Evolutionary conservation across 495 filamentous ascomycete species (phyloP).

Genomic region (Hypomontagnella monticulosa): DNA sequence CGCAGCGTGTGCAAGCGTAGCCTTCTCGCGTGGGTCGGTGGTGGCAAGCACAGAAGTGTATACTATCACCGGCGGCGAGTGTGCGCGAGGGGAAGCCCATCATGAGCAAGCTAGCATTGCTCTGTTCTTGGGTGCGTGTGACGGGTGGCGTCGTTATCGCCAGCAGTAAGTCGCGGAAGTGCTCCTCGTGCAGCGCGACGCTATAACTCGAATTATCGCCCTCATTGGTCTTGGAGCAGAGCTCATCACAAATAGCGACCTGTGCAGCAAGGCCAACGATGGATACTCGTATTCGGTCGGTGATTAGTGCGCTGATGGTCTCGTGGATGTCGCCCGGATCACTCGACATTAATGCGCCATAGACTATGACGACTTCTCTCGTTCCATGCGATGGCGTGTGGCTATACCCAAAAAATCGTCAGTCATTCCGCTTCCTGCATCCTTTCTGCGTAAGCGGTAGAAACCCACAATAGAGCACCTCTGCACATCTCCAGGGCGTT

Average conservation of each 20-base stretch:
- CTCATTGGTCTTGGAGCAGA: conserved; percentile 85
- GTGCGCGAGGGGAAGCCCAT: conserved; percentile 98
- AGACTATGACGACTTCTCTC: conserved; percentile 88
- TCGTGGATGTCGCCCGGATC: conserved; percentile 96
- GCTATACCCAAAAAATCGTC: conserved; percentile 52
- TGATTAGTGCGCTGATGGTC: conserved; percentile 79
- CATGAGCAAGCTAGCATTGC: conserved; percentile 82
- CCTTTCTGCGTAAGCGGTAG: conserved; percentile 23
- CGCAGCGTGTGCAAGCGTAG: conserved; percentile 90
- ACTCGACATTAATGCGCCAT: conserved; percentile 86
- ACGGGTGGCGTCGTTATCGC: conserved; percentile 88
- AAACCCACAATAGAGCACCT: conserved; percentile 79
- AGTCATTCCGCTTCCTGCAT: conserved; percentile 16
- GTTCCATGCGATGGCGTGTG: conserved; percentile 94
- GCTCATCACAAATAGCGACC: conserved; percentile 88
- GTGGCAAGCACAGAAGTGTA: conserved; percentile 88
- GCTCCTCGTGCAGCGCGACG: conserved; percentile 86
- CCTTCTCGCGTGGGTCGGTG: conserved; percentile 84
- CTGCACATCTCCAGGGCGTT: conserved; percentile 96
- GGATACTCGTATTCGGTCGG: conserved; percentile 83
- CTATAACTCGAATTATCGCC: conserved; percentile 79
- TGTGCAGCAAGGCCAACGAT: conserved; percentile 92
- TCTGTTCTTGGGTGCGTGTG: conserved; percentile 72
- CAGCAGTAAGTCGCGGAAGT: conserved; percentile 90
- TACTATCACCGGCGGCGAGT: conserved; percentile 73